Conservation (phyloP, 1,284 basidiomycete species). For the Vanrija sp. region DNA sequence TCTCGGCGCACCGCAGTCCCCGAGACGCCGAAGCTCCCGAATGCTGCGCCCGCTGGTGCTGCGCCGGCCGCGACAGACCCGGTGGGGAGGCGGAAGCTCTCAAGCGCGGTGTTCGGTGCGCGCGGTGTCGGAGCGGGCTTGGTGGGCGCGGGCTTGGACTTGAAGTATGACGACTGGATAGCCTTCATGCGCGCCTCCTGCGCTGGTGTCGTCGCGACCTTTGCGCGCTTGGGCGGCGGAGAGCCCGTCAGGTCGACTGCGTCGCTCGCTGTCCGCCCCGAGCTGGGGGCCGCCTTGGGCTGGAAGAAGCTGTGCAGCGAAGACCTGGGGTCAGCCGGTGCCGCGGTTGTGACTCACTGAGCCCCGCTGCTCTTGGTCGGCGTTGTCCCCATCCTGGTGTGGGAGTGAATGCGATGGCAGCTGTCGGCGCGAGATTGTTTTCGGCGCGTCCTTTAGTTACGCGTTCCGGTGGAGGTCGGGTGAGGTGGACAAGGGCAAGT, state of each 20-base stretch:
- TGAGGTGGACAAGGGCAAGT: too few relatives aligned
- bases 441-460: too few relatives aligned
- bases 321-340: constrained; percentile 16
- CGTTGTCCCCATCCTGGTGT: too few relatives aligned
- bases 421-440: too few relatives aligned
- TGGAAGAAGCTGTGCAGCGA: constrained; percentile 47
- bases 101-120: constrained; percentile 7
- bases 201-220: constrained; percentile 3
- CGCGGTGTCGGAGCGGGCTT: neutral
- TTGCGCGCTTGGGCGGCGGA: constrained; percentile 26
- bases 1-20: neutral
- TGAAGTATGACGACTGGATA: neutral
- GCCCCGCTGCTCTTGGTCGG: too few relatives aligned
- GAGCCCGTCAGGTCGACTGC: constrained; percentile 33
- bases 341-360: too few relatives aligned
- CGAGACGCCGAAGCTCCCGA: constrained; percentile 18
- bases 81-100: constrained; percentile 21
- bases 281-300: constrained; percentile 31
- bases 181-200: constrained; percentile 3
- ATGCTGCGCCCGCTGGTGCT: constrained; percentile 26
- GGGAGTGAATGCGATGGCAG: too few relatives aligned
- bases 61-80: neutral
- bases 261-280: constrained; percentile 9
- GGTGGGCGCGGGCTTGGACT: neutral
- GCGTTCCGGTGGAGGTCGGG: too few relatives aligned